phyloP scores from a whole-genome alignment of 2,329 filamentous ascomycete species.

The Neofusicoccum cordaticola region DNA sequence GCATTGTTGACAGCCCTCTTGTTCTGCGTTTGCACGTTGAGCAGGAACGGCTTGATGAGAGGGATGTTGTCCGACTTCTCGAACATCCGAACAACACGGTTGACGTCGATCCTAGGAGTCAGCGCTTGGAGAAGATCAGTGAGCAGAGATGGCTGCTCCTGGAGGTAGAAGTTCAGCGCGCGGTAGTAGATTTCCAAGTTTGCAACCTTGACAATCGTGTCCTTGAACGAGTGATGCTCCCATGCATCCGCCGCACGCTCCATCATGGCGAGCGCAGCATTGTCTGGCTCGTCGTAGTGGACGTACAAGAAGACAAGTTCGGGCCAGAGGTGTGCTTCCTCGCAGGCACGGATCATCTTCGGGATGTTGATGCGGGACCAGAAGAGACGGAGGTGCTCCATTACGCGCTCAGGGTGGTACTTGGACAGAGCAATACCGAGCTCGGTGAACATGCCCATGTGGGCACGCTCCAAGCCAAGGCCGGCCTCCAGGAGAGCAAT shows the following conservation, averaged over 20 bases:
- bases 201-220: constrained; percentile 94
- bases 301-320: constrained; percentile 97
- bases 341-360: constrained; percentile 89
- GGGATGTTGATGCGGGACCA: constrained; percentile 98
- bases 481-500: constrained; percentile 93
- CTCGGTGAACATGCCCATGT: constrained; percentile 97
- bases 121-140: constrained; percentile 93
- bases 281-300: constrained; percentile 98
- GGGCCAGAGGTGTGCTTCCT: constrained; percentile 94
- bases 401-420: constrained; percentile 91
- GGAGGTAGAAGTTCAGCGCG: constrained; percentile 92
- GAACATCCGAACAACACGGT: constrained; percentile 99
- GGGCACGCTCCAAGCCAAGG: constrained; percentile 64
- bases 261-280: constrained; percentile 95
- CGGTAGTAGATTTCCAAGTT: constrained; percentile 99
- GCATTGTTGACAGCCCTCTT: constrained; percentile 98
- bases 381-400: constrained; percentile 99
- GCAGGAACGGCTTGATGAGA: constrained; percentile 96
- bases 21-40: constrained; percentile 95
- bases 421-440: constrained; percentile 88
- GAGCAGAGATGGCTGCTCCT: constrained; percentile 91
- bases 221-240: constrained; percentile 99
- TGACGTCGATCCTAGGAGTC: constrained; percentile 93
- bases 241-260: constrained; percentile 95
- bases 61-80: constrained; percentile 97